Base-by-base conservation (phyloP, 257 asterid genomes). In the Penstemon barbatus region DNA sequence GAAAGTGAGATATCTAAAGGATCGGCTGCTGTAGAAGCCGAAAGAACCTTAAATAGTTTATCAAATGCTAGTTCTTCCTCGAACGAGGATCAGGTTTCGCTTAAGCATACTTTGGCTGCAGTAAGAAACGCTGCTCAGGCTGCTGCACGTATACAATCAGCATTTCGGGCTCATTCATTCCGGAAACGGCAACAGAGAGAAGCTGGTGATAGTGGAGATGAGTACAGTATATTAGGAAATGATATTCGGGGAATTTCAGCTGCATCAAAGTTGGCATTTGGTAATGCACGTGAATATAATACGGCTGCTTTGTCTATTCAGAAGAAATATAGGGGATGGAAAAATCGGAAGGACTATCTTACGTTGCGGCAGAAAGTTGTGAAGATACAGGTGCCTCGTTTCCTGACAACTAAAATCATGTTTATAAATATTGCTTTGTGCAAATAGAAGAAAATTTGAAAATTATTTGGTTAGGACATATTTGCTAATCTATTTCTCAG, bases 101-200 rank as follows among this genome's bases (percentile, higher is more conserved):
- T 93, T 4, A 81, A 84, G 76, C 85, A 85, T 72, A 81, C 88
- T 33, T 81, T 94, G 76, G 90, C 87, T 70, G 99, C 98, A 5
- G 97, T 85, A 12, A 85, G 97, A n/a, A 91, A 82, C 78, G 92
- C 97, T 43, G 74, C 97, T 63, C 92, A 84, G 81, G 98, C 99
- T 64, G 99, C 99, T 52, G 97, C 98, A 50, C 96, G 95, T 13
- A 94, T 94, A 74, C 99, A 94, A 71, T 86, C 96, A 39, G 99
- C 98, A 15, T 91, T 94, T 57, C 97, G 98, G 50, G 95, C 95
- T 49, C 97, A 91, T 86, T 94, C 99, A 7, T 91, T 94, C 83
- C 79, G 83, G 79, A 91, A 55, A 81, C 81, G 98, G 79, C 90
- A 71, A 77, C 82, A 82, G 54, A 81, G 68, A 67, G 90, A 80